Evolutionary conservation across 306 rosid genomes (phyloP), one percentile per base, ranked within the genome.

Genomic region (Quillaja saponaria): DNA sequence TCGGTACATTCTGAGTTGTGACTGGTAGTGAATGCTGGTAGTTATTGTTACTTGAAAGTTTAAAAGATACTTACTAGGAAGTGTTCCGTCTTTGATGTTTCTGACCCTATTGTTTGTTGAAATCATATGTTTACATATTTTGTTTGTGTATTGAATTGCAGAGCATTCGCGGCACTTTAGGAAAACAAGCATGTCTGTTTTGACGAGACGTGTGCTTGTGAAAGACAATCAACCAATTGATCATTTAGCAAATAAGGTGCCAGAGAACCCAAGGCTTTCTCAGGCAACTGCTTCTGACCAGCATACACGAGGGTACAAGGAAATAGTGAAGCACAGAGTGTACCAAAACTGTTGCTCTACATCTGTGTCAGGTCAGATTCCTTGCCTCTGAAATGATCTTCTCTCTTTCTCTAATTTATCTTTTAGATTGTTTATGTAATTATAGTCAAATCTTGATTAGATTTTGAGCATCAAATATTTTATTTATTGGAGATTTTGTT

Each of bases 271-370:
- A 61, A 68, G 50, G 25, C 52, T 71, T 70, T 58, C 76, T 20
- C 57, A 21, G 49, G 59, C 54, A 8, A 13, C 34, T 28, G 21
- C 55, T 66, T 55, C 80, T 5, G 72, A 69, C 54, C 68, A 61
- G 16, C 66, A 10, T 54, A 38, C 72, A 57, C 40, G 0, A 37
- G 49, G 41, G 52, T 79, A 21, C 50, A 64, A 42, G 44, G 83
- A 81, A 65, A 74, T 70, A n/a, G 63, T 75, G 76, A 77, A 79
- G 73, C 87, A 63, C 42, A 11, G 47, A 13, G 51, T 85, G 21
- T 78, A 69, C 72, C 70, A 66, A 59, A 78, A 49, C 28, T 80
- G 78, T 66, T 75, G 66, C 71, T 63, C 81, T 16, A 58, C 65
- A 13, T 57, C 74, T 17, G 53, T 72, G 37, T 34, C 73, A 74